Evolutionary conservation across 2,329 filamentous ascomycete species (phyloP).

Genomic region (Tolypocladium nubicola): DNA sequence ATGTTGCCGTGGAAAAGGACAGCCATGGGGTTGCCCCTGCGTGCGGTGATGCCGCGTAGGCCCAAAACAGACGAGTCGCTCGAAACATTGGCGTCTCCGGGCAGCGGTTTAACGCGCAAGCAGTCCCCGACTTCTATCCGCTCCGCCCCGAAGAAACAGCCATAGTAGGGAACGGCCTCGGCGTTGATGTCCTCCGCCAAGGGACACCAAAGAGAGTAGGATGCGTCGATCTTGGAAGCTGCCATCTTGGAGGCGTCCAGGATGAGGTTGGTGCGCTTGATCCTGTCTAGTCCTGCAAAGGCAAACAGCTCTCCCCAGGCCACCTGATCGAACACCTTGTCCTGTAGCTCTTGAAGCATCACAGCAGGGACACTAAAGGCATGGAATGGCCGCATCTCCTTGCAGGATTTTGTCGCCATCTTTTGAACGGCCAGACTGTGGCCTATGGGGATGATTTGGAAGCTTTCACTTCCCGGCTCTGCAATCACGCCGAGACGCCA

Average conservation of each 20-base stretch:
- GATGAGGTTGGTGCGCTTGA: slow-evolving; percentile 29
- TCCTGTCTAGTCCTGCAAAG: slow-evolving; percentile 18
- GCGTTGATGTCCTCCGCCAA: slow-evolving; percentile 18
- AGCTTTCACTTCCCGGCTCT: slow-evolving; percentile 15
- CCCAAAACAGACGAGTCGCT: slow-evolving; percentile 24
- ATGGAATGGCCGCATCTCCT: slow-evolving; percentile 37
- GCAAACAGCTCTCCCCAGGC: slow-evolving; percentile 30
- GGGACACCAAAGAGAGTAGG: slow-evolving; percentile 36
- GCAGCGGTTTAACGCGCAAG: slow-evolving; percentile 33
- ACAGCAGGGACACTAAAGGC: slow-evolving; percentile 39
- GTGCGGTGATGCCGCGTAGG: slow-evolving; percentile 28
- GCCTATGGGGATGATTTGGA: slow-evolving; percentile 30
- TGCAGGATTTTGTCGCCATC: slow-evolving; percentile 25
- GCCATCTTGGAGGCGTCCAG: slow-evolving; percentile 43
- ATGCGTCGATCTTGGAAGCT: slow-evolving; percentile 35
- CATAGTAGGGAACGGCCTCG: slow-evolving; percentile 28
- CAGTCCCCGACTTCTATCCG: slow-evolving; percentile 36
- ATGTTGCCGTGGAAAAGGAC: slow-evolving; percentile 31
- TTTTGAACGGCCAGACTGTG: slow-evolving; percentile 26
- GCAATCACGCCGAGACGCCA: slow-evolving; percentile 39
- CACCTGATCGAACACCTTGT: slow-evolving; percentile 28
- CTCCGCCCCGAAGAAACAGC: slow-evolving; percentile 41
- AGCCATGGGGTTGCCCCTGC: slow-evolving; percentile 20
- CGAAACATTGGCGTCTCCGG: slow-evolving; percentile 22
- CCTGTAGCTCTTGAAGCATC: slow-evolving; percentile 25